Evolutionary conservation across 2,329 filamentous ascomycete species (phyloP).

Genomic region (Aureobasidium sp.): DNA sequence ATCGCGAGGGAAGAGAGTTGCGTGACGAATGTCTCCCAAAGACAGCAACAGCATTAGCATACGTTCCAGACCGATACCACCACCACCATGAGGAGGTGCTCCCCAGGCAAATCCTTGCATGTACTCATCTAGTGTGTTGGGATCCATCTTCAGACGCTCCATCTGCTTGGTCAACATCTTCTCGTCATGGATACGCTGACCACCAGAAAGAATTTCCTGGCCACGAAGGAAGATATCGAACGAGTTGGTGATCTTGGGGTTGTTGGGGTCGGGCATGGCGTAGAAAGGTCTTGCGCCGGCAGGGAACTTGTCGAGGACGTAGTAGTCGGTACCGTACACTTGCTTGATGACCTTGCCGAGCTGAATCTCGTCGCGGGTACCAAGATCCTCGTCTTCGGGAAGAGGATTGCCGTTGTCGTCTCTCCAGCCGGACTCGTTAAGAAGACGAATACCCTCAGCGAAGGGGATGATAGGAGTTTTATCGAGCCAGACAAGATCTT

Average conservation of each 20-base stretch:
- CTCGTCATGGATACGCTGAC: conserved; percentile 84
- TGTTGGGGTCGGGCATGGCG: conserved; percentile 72
- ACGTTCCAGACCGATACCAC: conserved; percentile 83
- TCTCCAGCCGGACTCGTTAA: conserved; percentile 69
- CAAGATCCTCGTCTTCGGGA: conserved; percentile 70
- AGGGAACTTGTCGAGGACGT: conserved; percentile 91
- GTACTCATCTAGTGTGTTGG: conserved; percentile 83
- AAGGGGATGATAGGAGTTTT: conserved; percentile 78
- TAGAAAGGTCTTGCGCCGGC: conserved; percentile 81
- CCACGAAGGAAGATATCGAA: conserved; percentile 94
- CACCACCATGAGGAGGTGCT: conserved; percentile 81
- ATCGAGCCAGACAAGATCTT: conserved; percentile 80
- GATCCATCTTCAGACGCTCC: conserved; percentile 66
- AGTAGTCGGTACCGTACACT: conserved; percentile 84
- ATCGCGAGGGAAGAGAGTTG: conserved; percentile 80
- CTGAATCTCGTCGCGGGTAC: conserved; percentile 78
- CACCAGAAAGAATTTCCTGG: conserved; percentile 86
- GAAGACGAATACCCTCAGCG: conserved; percentile 68
- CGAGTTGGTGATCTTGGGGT: conserved; percentile 73
- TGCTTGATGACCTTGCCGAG: conserved; percentile 79
- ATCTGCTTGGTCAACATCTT: conserved; percentile 69
- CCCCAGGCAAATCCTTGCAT: conserved; percentile 82
- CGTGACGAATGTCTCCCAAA: conserved; percentile 82
- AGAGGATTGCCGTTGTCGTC: conserved; percentile 69
- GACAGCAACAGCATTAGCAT: conserved; percentile 80